phyloP scores from a whole-genome alignment of 108 stramenopile species.

The Nitzschia sp. region DNA sequence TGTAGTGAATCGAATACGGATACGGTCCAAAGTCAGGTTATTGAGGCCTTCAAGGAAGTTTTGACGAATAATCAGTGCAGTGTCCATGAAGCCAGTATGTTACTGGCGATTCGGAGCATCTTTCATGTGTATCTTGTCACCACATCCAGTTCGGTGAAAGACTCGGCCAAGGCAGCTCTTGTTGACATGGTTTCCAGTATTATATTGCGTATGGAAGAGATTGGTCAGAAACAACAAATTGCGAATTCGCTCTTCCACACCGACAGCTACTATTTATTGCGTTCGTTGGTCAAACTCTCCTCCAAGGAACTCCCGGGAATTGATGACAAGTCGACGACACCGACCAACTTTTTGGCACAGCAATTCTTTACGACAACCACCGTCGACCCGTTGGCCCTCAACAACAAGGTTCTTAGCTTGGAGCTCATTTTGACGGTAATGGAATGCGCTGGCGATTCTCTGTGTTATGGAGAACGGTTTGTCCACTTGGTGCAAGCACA shows the following conservation, averaged over 20 bases:
- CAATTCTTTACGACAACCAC: conserved; percentile 42
- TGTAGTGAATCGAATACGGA: conserved; percentile 43
- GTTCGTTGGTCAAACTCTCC: conserved; percentile 93
- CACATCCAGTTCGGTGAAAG: conserved; percentile 66
- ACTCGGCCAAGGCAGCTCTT: conserved; percentile 84
- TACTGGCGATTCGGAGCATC: conserved; percentile 85
- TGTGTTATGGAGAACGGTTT: conserved; percentile 86
- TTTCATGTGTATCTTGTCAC: conserved; percentile 96
- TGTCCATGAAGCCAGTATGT: conserved; percentile 92
- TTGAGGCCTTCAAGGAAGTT: conserved; percentile 53
- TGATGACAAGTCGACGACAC: conserved; percentile 41
- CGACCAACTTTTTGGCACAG: conserved; percentile 21
- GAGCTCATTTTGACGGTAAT: conserved; percentile 90
- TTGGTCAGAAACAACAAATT: conserved; percentile 23
- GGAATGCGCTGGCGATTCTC: conserved; percentile 76
- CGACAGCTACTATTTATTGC: conserved; percentile 93
- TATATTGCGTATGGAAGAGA: conserved; percentile 91
- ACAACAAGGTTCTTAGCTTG: conserved; percentile 89
- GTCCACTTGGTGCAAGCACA: conserved; percentile 91
- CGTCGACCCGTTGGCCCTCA: conserved; percentile 80
- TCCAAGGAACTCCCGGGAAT: conserved; percentile 84
- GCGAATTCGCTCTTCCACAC: conserved; percentile 85
- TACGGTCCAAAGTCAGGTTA: conserved; percentile 52
- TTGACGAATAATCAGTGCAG: conserved; percentile 79
- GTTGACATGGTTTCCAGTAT: conserved; percentile 91